These are phyloP conservation scores for Thalassiosira profunda DNA, from an alignment of 108 stramenopile species.

Conservation along the genomic window DNA sequence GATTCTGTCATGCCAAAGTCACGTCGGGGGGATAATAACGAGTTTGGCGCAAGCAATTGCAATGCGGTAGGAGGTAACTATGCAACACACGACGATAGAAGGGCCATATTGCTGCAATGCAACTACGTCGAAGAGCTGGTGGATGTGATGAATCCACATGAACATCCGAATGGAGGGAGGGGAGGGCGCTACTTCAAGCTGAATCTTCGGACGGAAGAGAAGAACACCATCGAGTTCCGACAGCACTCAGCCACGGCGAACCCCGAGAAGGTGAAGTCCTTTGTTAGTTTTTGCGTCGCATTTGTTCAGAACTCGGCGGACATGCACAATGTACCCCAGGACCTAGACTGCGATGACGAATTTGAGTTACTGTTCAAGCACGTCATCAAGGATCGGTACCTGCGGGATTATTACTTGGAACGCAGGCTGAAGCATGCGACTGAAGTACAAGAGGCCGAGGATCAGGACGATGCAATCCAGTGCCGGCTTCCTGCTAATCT, in stretches of 20 bases:
- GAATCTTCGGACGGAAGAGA: conserved; percentile 33
- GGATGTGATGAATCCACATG: conserved; percentile 46
- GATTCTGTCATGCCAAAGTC: too few species aligned
- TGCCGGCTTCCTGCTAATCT: too few species aligned
- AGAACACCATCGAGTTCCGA: conserved; percentile 64
- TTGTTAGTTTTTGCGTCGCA: conserved; percentile 60
- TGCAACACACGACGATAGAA: too few species aligned
- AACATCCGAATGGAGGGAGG: too few species aligned
- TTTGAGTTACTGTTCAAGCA: conserved; percentile 63
- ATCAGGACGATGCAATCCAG: too few species aligned
- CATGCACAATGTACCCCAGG: conserved; percentile 16
- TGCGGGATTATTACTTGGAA: conserved; percentile 38
- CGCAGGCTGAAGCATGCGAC: conserved; percentile 28
- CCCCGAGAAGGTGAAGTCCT: conserved; percentile 50
- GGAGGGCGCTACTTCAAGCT: conserved; percentile 69
- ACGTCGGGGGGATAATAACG: too few species aligned
- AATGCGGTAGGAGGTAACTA: conserved; percentile 41
- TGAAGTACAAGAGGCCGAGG: too few species aligned
- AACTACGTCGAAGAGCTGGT: conserved; percentile 23
- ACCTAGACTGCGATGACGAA: conserved; percentile 47
- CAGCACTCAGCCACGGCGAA: conserved; percentile 63
- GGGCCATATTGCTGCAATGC: conserved; percentile 37
- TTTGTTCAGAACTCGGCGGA: conserved; percentile 44
- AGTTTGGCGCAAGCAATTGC: conserved; percentile 41
- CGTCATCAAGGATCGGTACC: conserved; percentile 59